phyloP scores from a whole-genome alignment of 257 asterid genomes.

The Salvia rosmarinus region DNA sequence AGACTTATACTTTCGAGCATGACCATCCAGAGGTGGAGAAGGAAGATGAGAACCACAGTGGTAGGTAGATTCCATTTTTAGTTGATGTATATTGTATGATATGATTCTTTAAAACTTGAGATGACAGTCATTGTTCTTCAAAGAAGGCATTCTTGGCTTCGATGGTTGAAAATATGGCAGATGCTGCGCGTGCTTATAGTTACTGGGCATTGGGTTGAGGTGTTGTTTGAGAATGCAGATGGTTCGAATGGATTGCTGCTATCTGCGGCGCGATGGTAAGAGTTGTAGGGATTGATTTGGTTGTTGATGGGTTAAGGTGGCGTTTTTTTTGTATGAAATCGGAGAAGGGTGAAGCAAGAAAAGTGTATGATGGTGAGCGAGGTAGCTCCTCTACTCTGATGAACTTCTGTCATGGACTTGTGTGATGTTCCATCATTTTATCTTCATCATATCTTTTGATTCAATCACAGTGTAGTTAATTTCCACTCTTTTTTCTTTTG shows the following conservation, averaged over 20 bases:
- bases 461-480: neutral
- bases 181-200: too few species aligned
- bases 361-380: too few species aligned
- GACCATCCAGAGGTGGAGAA: conserved; percentile 31
- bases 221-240: too few species aligned
- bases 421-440: too few species aligned
- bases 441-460: neutral
- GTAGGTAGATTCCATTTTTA: conserved; percentile 31
- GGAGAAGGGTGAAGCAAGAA: neutral
- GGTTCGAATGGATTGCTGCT: too few species aligned
- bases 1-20: conserved; percentile 43
- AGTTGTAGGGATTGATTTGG: neutral
- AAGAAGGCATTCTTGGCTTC: too few species aligned
- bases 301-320: neutral
- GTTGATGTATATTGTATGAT: neutral
- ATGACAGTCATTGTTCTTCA: neutral
- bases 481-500: neutral
- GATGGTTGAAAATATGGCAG: too few species aligned
- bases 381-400: too few species aligned
- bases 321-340: neutral
- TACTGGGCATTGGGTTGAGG: too few species aligned
- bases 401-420: too few species aligned
- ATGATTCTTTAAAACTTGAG: conserved; percentile 18
- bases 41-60: conserved; percentile 34
- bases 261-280: too few species aligned